Evolutionary conservation across 129 eudicot genomes (phyloP).

Genomic region (Chrysanthemum makinoi): DNA sequence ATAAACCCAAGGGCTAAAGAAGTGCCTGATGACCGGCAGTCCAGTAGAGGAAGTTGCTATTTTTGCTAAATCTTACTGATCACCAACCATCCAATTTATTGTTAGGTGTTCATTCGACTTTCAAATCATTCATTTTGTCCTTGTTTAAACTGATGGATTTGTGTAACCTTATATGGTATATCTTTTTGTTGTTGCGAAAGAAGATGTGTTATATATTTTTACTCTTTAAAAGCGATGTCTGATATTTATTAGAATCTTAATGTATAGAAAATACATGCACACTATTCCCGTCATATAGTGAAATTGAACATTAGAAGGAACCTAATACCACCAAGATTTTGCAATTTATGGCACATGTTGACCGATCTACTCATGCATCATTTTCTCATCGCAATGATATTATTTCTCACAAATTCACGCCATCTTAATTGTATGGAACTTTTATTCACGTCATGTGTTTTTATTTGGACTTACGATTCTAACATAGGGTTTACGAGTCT

Average conservation of each 20-base stretch:
- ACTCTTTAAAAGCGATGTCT: not conserved
- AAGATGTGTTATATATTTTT: not conserved
- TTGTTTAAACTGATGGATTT: too few relatives aligned
- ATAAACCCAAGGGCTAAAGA: constrained; percentile 61
- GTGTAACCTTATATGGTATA: not conserved
- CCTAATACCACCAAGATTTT: too few relatives aligned
- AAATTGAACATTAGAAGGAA: too few relatives aligned
- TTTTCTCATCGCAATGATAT: too few relatives aligned
- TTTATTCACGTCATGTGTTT: not conserved
- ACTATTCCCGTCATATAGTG: too few relatives aligned
- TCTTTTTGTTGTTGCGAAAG: not conserved
- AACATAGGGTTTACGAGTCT: not conserved
- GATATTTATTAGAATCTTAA: too few relatives aligned
- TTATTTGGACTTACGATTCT: not conserved
- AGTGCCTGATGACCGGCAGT: constrained; percentile 75
- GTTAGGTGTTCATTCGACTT: constrained; percentile 19
- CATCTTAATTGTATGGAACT: too few relatives aligned
- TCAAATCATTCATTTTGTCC: not conserved
- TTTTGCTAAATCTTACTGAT: constrained; percentile 87
- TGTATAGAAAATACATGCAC: too few relatives aligned
- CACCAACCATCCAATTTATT: not conserved
- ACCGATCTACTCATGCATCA: too few relatives aligned
- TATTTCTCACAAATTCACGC: too few relatives aligned
- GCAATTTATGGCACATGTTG: too few relatives aligned
- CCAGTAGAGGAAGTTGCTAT: constrained; percentile 85